Evolutionary conservation across 1,139 yeast genomes (phyloP), one percentile per base, ranked within the genome.

Genomic region (Magnusiomyces tetraspermus): DNA sequence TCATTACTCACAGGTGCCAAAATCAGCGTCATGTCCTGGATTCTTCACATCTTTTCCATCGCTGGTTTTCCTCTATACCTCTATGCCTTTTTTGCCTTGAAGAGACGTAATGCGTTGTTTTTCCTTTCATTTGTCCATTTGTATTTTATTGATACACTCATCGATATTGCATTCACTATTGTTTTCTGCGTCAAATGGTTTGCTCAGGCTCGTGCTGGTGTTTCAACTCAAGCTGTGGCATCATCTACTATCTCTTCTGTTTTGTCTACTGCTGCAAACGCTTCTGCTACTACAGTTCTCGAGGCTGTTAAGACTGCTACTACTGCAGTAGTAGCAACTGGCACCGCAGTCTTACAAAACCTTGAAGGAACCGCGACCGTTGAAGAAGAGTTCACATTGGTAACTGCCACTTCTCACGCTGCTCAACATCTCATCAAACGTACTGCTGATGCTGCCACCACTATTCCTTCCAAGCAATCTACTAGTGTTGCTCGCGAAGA

Each of bases 1-100:
- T 89, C 97, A 0, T 70, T 92, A 45, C 77, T 92, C 63, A 90
- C 97, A 0, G 75, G 96, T 1, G 96, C 89, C 63, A 95, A 94
- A 1, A 76, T 90, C 55, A 83, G 82, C 58, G 79, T 82, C 57
- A 73, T 85, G 73, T 97, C 92, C 65, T 86, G 96, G 95, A 60
- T 85, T 1, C 80, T 84, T 61, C 88, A 90, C 67, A 64, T 83
- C 40, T 68, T 83, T 59, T 83, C 95, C 3, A 72, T 87, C 19
- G 54, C 77, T 3, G 73, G 81, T 23, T 71, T 88, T 50, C 83
- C 89, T n/a, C 73, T 85, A 54, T 87, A 83, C 65, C 71, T 81
- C 6, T 71, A 76, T 49, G 94, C 87, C 0, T 73, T 85, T 54
- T 64, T 71, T 47, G 75, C 76, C 51, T 70, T 80, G 26, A 68